phyloP scores from a whole-genome alignment of 164 flowering plant species.

The Sextonia rubra region DNA sequence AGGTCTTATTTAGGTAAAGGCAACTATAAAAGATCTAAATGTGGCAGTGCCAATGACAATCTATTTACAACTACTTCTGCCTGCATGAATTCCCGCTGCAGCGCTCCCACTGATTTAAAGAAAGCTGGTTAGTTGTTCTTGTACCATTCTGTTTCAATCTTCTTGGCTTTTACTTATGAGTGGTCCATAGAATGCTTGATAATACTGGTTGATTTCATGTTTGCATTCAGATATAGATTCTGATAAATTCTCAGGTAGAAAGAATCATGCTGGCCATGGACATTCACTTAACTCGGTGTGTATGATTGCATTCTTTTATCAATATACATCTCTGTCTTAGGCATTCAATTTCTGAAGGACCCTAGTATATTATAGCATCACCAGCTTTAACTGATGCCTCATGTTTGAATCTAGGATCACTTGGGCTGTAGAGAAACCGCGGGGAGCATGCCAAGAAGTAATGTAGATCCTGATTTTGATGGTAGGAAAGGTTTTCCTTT shows the following conservation, averaged over 20 bases:
- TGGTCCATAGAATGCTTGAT: background rate
- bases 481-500: conserved; percentile 34
- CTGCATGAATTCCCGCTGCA: conserved; percentile 19
- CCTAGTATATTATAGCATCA: background rate
- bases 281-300: conserved; percentile 33
- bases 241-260: conserved; percentile 27
- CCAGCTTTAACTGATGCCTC: conserved; percentile 5
- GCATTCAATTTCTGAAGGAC: background rate
- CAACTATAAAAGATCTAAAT: conserved; percentile 16
- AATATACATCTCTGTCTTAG: background rate
- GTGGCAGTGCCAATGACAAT: conserved; percentile 18
- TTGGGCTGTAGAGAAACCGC: conserved; percentile 19
- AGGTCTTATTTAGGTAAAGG: conserved; percentile 34
- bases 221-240: conserved; percentile 33
- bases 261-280: conserved; percentile 8
- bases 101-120: conserved; percentile 17
- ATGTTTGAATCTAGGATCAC: conserved; percentile 23
- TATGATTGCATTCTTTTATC: conserved; percentile 1
- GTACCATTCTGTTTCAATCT: background rate
- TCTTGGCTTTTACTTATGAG: background rate
- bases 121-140: conserved; percentile 31
- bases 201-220: background rate
- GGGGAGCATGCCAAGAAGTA: conserved; percentile 15
- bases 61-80: conserved; percentile 2
- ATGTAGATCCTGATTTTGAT: conserved; percentile 47